Evolutionary conservation across 2,329 filamentous ascomycete species (phyloP), one percentile per base, ranked within the genome.

Genomic region (Cladophialophora bantiana): DNA sequence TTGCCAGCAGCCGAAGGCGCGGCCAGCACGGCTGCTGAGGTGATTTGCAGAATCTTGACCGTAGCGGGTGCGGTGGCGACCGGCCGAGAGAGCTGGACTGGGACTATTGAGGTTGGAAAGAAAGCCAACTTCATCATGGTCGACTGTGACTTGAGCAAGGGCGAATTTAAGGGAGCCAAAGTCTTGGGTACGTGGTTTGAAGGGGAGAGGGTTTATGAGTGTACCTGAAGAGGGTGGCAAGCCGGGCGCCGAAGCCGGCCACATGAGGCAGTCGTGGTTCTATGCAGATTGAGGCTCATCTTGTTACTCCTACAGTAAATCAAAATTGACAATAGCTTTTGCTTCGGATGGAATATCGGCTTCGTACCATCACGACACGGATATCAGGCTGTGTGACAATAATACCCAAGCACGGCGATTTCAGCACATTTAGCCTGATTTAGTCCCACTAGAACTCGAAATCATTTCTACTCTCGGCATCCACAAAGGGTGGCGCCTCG

Each of bases 41-140:
- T 18, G 15, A 62, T 68, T 9, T 73, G 70, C 62, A 67, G 70
- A 2, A 74, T 75, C 63, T 67, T 78, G 13, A 77, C 74, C 0
- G 40, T 75, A 7, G 71, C 73, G 38, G 76, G 75, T 1, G 76
- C 76, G 1, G 60, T 72, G 58, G 76, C 75, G 2, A 73, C 76
- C 3, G 72, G 72, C 2, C 70, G 61, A 31, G 72, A 77, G n/a
- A 68, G 69, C 34, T 68, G 70, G 18, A 34, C 67, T n/a, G 75
- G 76, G 15, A 76, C 73, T 57, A 74, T 78, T 35, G 72, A 74
- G 63, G 68, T 75, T 1, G 74, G 75, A 15, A 77, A 78, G 71
- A 74, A 70, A 58, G 75, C 75, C 18, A 76, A 75, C 64, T 76
- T 78, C 40, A 75, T 77, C 53, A 67, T 73, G 9, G 66, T 77